phyloP scores from a whole-genome alignment of 768 basidiomycete species.

The Psilocybe subaeruginosa region DNA sequence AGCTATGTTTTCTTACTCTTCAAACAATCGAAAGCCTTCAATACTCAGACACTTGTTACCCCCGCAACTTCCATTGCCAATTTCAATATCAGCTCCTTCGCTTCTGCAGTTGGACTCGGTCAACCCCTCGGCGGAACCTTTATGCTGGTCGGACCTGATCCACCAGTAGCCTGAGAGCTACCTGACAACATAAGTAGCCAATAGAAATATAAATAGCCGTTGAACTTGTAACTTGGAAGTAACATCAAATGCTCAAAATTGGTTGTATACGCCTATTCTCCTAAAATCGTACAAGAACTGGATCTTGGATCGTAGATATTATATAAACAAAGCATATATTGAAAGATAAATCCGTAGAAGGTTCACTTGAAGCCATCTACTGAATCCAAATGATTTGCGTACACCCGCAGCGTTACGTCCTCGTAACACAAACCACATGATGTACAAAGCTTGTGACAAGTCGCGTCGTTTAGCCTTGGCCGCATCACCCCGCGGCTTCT shows the following conservation, averaged over 20 bases:
- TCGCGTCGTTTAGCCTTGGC: conserved; percentile 10
- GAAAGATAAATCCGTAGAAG: no score
- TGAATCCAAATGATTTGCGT: no score
- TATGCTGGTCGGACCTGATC: conserved; percentile 42
- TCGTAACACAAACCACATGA: conserved; percentile 1
- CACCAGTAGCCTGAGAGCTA: conserved; percentile 5
- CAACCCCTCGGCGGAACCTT: conserved; percentile 51
- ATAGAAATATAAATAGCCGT: no score
- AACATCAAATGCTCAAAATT: no score
- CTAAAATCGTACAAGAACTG: no score
- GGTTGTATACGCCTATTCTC: no score
- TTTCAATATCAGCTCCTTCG: conserved; percentile 50
- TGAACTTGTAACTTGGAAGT: no score
- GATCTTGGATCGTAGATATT: no score
- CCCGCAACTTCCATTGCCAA: conserved; percentile 32
- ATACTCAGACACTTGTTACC: conserved; percentile 41
- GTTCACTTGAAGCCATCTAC: no score
- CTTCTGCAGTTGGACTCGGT: conserved; percentile 42
- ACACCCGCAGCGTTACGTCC: not conserved
- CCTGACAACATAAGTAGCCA: no score
- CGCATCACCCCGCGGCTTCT: not conserved
- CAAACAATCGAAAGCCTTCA: conserved; percentile 43
- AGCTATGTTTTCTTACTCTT: conserved; percentile 55
- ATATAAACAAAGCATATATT: no score
- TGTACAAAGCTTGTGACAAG: not conserved